These are phyloP conservation scores for Lunasporangiospora selenospora DNA, from an alignment of 192 early-diverging fungal genomes.

Conservation along the genomic window DNA sequence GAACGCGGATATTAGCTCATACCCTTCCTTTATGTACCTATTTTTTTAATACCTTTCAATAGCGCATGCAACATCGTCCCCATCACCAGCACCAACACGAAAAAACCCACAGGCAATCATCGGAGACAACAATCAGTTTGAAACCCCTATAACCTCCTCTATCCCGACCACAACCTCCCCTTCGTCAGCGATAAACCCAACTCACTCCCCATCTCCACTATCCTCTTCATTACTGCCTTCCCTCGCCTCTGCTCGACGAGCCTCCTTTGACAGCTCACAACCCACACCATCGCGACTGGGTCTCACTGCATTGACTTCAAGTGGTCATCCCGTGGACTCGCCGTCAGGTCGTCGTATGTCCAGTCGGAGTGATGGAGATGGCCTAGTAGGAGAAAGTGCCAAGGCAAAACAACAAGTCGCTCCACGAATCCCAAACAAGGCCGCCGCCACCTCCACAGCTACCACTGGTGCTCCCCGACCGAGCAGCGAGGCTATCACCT, in stretches of 20 bases:
- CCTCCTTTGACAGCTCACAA: neutral
- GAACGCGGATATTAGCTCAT: too few species aligned
- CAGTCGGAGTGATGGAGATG: too few species aligned
- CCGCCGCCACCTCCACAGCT: too few species aligned
- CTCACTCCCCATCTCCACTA: too few species aligned
- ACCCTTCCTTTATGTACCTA: too few species aligned
- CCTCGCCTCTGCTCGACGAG: neutral
- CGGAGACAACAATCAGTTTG: slow-evolving; percentile 14
- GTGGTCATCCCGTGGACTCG: too few species aligned
- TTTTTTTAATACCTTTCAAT: neutral
- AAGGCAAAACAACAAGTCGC: neutral
- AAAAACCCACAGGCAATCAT: slow-evolving; percentile 42
- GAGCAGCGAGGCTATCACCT: too few species aligned
- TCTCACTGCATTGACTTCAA: too few species aligned
- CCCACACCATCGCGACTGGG: neutral
- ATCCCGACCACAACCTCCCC: neutral
- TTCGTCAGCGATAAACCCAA: neutral
- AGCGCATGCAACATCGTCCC: neutral
- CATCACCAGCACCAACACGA: neutral
- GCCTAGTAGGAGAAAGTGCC: too few species aligned
- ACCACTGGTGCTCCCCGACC: too few species aligned
- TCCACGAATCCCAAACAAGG: too few species aligned
- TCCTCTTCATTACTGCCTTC: slow-evolving; percentile 2
- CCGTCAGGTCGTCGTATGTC: too few species aligned
- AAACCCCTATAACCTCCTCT: neutral